Conservation (phyloP, 75 land plant genomes). For the Isoetes taiwanensis region DNA sequence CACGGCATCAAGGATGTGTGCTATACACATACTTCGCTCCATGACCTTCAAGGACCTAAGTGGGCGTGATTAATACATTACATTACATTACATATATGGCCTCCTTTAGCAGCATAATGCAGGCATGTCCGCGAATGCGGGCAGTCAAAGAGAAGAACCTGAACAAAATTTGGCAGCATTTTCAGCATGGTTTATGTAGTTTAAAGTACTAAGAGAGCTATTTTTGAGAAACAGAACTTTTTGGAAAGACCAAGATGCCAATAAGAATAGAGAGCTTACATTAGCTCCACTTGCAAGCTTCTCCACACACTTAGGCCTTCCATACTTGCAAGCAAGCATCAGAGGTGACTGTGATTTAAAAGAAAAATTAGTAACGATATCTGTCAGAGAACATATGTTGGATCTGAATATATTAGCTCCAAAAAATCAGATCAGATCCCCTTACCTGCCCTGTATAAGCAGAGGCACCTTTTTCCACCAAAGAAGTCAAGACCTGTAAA, state of each 20-base stretch:
- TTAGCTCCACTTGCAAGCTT: slow-evolving; percentile 63
- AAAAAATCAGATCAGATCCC: neutral
- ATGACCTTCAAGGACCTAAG: no score
- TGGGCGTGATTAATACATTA: no score
- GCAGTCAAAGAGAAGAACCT: slow-evolving; percentile 79
- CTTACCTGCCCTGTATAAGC: slow-evolving; percentile 38
- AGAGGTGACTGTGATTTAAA: slow-evolving; percentile 56
- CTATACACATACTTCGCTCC: slow-evolving; percentile 61
- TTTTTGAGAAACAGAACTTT: no score
- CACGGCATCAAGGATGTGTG: slow-evolving; percentile 54
- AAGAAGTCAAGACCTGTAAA: slow-evolving; percentile 38
- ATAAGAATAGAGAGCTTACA: no score
- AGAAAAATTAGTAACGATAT: no score
- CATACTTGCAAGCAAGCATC: slow-evolving; percentile 84
- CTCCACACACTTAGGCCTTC: slow-evolving; percentile 51
- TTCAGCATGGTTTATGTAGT: no score
- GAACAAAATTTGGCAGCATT: no score
- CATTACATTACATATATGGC: no score
- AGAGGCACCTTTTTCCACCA: slow-evolving; percentile 31
- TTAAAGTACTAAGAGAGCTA: no score
- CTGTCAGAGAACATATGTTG: no score
- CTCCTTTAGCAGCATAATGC: slow-evolving; percentile 84
- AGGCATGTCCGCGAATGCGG: slow-evolving; percentile 66
- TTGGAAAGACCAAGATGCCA: no score
- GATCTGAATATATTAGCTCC: no score